Evolutionary conservation across 257 asterid genomes (phyloP).

Genomic region (Jaltomata sinuosa): DNA sequence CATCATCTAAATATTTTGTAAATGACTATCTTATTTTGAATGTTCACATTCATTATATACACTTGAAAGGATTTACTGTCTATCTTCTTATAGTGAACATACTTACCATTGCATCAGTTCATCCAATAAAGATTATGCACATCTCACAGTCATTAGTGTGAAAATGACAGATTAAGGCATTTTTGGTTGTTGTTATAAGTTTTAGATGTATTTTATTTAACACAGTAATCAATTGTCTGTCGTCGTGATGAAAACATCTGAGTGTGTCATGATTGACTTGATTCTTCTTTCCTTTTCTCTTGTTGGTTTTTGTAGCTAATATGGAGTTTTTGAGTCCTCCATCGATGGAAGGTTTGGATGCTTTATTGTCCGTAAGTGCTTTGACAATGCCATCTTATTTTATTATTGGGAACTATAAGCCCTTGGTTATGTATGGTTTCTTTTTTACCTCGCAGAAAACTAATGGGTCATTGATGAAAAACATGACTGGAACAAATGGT

Average conservation of each 20-base stretch:
- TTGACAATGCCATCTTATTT: neutral
- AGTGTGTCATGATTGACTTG: neutral
- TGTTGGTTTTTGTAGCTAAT: slow-evolving; percentile 28
- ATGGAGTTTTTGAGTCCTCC: slow-evolving; percentile 55
- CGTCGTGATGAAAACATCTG: neutral
- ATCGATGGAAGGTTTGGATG: slow-evolving; percentile 67
- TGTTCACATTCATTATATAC: neutral
- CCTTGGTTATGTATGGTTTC: neutral
- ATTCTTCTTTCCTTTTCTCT: neutral
- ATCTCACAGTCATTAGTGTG: neutral
- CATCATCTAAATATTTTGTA: neutral
- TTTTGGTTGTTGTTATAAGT: neutral
- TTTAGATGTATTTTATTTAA: neutral
- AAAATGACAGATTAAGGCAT: neutral
- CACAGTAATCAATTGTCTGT: neutral
- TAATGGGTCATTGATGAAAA: neutral
- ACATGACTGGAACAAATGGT: slow-evolving; percentile 14
- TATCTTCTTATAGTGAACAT: neutral
- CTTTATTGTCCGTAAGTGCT: slow-evolving; percentile 47
- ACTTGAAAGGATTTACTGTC: neutral
- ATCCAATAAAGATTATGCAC: neutral
- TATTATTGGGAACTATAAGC: neutral
- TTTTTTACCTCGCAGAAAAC: slow-evolving; percentile 7
- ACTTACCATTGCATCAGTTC: neutral
- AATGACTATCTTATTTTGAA: neutral